These are phyloP conservation scores for Filobasidium wieringae DNA, from an alignment of 768 basidiomycete species.

Conservation along the genomic window DNA sequence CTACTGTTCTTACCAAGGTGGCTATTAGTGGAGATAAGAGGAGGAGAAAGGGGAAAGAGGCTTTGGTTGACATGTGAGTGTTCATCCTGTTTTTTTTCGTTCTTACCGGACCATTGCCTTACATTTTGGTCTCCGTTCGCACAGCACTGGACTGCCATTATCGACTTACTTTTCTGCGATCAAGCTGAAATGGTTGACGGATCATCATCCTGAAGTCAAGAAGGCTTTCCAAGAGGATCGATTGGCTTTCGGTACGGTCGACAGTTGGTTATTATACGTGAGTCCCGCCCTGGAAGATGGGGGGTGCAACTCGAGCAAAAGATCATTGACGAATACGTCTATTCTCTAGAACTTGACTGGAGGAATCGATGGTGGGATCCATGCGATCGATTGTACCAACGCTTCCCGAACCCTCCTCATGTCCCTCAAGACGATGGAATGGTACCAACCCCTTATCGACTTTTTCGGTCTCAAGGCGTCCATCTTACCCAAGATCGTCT, in stretches of 20 bases:
- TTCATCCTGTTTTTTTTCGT: not conserved
- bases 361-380: conserved; percentile 54
- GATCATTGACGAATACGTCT: not conserved
- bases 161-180: conserved; percentile 98
- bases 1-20: not conserved
- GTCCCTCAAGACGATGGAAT: conserved; percentile 65
- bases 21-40: conserved; percentile 14
- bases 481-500: conserved; percentile 74
- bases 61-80: conserved; percentile 31
- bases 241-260: conserved; percentile 84
- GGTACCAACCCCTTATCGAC: conserved; percentile 67
- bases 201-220: conserved; percentile 63
- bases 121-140: not conserved
- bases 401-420: conserved; percentile 91
- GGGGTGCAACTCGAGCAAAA: not conserved
- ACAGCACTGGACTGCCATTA: conserved; percentile 86
- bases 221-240: conserved; percentile 69
- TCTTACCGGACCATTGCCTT: not conserved
- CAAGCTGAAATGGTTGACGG: conserved; percentile 94
- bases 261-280: conserved; percentile 92
- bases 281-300: conserved; percentile 14
- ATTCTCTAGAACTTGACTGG: conserved; percentile 63
- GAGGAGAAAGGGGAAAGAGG: conserved; percentile 29
- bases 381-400: conserved; percentile 87
- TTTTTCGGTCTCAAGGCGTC: conserved; percentile 74